These are phyloP conservation scores for Pleurotus citrinopileatus DNA, from an alignment of 768 basidiomycete genomes.

Conservation along the genomic window DNA sequence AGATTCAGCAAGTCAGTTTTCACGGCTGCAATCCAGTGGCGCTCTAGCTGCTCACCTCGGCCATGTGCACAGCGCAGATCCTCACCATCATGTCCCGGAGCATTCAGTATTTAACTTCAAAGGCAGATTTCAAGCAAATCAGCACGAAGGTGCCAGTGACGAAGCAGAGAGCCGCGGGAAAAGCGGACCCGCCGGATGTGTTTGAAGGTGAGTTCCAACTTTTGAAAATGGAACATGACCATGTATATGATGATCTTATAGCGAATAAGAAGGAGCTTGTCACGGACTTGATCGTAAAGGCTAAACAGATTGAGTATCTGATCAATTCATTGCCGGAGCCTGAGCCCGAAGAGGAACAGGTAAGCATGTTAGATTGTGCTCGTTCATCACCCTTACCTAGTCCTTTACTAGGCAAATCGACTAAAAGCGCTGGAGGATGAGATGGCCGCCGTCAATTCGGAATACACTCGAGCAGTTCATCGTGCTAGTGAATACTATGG, in stretches of 20 bases:
- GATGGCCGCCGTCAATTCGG: constrained; percentile 69
- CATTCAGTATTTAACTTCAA: constrained; percentile 75
- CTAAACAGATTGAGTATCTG: constrained; percentile 85
- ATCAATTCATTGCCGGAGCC: constrained; percentile 78
- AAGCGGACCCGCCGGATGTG: constrained; percentile 67
- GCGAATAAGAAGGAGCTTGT: constrained; percentile 86
- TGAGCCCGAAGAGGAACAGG: constrained; percentile 78
- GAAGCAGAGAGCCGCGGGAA: constrained; percentile 69
- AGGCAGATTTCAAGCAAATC: constrained; percentile 76
- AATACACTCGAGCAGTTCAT: constrained; percentile 69
- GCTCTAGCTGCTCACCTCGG: not conserved
- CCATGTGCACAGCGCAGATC: constrained; percentile 48
- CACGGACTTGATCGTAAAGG: constrained; percentile 77
- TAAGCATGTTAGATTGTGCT: too few relatives aligned
- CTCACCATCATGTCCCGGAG: constrained; percentile 86
- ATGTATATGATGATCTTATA: too few relatives aligned
- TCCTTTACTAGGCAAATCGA: constrained; percentile 51
- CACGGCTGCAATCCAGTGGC: not conserved
- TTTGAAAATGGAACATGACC: too few relatives aligned
- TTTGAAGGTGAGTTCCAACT: constrained; percentile 78
- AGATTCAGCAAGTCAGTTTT: constrained; percentile 73
- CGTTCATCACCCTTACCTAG: constrained; percentile 8
- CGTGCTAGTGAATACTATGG: constrained; percentile 63
- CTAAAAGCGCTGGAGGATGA: constrained; percentile 65
- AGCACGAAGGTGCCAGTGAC: constrained; percentile 81